phyloP scores from a whole-genome alignment of 169 alveolate genomes.

The Plasmodium gonderi region DNA sequence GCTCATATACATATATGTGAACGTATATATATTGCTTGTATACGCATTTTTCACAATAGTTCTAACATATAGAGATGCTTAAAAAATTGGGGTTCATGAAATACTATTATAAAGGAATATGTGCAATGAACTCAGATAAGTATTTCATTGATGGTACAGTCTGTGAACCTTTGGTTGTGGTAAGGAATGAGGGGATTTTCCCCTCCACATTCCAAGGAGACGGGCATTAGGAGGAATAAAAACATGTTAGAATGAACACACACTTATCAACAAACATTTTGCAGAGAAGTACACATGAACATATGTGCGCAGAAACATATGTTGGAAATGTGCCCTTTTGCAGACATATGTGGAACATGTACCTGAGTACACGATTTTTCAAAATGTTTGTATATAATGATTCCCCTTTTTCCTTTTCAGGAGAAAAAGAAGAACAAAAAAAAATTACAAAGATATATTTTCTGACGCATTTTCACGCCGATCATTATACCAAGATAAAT shows the following conservation, averaged over 20 bases:
- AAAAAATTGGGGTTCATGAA: no score
- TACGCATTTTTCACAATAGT: background rate
- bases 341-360: background rate
- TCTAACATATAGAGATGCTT: no score
- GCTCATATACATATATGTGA: background rate
- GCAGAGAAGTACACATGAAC: background rate
- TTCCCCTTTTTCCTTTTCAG: background rate
- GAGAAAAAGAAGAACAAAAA: background rate
- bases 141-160: no score
- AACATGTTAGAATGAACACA: no score
- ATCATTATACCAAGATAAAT: constrained; percentile 65
- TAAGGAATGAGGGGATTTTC: no score
- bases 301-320: background rate
- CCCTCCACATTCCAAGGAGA: no score
- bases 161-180: no score
- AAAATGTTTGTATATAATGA: background rate
- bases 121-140: no score
- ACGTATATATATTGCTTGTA: background rate
- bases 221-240: no score
- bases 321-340: background rate
- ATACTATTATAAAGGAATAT: no score
- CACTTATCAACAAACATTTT: background rate
- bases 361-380: background rate
- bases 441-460: constrained; percentile 39
- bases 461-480: constrained; percentile 74